A percentile compares a stretch with the other conserved stretches of the same genome.
phyloP scores from a whole-genome alignment of 352 stramenopile species.

The Globisporangium spinosum region DNA sequence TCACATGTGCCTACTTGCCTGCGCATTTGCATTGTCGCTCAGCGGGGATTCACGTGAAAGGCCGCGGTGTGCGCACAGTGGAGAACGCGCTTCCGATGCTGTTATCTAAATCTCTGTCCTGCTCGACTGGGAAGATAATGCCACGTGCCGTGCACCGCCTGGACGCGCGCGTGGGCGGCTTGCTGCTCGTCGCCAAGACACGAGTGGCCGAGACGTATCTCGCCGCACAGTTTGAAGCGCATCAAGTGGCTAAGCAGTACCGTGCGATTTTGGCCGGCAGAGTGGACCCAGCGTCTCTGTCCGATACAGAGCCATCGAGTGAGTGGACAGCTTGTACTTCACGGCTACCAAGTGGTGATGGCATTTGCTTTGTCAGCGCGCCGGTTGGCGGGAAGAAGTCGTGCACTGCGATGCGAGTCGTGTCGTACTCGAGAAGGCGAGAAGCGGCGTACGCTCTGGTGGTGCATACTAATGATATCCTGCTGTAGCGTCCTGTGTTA shows the following conservation, averaged over 20 bases:
- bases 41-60: conserved; percentile 64
- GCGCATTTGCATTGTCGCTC: neutral
- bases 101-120: conserved; percentile 9
- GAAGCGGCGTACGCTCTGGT: neutral
- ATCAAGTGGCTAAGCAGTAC: conserved; percentile 48
- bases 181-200: conserved; percentile 61
- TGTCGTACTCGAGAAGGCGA: conserved; percentile 35
- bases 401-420: conserved; percentile 30
- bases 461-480: neutral
- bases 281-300: conserved; percentile 7
- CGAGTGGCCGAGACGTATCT: conserved; percentile 40
- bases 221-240: conserved; percentile 42
- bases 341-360: neutral
- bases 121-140: neutral
- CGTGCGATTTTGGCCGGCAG: conserved; percentile 46
- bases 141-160: conserved; percentile 57
- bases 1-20: neutral
- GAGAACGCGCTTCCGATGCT: conserved; percentile 44
- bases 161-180: conserved; percentile 53
- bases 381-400: conserved; percentile 27
- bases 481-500: neutral
- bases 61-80: conserved; percentile 39
- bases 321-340: neutral
- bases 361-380: conserved; percentile 25
- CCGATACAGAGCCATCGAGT: neutral